Evolutionary conservation across 2,329 filamentous ascomycete species (phyloP).

Genomic region (Sporothrix inflata): DNA sequence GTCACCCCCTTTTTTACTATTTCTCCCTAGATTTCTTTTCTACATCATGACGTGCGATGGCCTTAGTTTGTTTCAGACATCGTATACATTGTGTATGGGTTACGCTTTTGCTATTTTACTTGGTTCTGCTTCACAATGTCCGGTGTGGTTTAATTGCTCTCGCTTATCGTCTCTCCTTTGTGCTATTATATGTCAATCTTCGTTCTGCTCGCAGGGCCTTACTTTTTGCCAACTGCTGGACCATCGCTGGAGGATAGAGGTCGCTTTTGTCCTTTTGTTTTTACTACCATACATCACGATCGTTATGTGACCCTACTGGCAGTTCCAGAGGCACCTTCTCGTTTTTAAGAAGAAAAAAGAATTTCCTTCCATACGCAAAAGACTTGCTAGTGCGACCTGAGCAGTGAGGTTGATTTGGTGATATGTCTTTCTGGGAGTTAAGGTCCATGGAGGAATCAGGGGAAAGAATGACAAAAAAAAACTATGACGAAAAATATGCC

Average conservation of each 20-base stretch:
- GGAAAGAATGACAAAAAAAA: too few species aligned
- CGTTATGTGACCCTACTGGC: neutral
- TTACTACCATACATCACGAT: slow-evolving; percentile 1
- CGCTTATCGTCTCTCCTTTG: neutral
- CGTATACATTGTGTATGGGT: slow-evolving; percentile 30
- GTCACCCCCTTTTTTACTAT: neutral
- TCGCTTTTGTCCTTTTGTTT: neutral
- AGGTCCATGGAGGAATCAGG: too few species aligned
- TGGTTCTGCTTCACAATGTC: neutral
- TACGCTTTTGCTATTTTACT: slow-evolving; percentile 12
- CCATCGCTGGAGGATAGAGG: neutral
- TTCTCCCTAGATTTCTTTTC: slow-evolving; percentile 35
- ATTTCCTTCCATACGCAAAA: neutral
- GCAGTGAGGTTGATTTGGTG: too few species aligned
- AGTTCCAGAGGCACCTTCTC: neutral
- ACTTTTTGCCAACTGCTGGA: neutral
- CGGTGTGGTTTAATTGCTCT: neutral
- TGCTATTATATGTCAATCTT: neutral
- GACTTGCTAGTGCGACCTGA: too few species aligned
- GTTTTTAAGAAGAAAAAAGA: neutral
- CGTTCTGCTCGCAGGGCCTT: neutral
- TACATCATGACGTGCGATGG: slow-evolving; percentile 37
- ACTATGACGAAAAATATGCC: too few species aligned
- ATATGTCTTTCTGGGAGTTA: too few species aligned
- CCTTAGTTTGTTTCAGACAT: slow-evolving; percentile 39